Percentiles rank a stretch among this genome's conserved stretches.
Evolutionary conservation across 176 grass and related monocot species (phyloP).

Genomic region (Aegilops umbellulata): DNA sequence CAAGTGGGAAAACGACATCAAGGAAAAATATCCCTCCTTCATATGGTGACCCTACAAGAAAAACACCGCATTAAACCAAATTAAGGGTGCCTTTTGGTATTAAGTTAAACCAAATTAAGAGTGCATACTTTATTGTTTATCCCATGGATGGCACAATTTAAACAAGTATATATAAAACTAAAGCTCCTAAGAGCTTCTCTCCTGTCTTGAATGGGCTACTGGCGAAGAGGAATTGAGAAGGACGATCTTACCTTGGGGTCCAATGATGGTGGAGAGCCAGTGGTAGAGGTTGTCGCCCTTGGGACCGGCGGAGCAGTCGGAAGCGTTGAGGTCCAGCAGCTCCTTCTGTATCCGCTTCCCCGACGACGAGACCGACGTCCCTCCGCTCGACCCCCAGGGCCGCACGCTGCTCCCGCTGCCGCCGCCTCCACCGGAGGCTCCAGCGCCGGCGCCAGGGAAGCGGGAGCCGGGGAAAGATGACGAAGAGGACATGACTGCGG

Average conservation of each 20-base stretch:
- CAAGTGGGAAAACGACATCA: slow-evolving; percentile 75
- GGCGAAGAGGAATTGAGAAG: background rate
- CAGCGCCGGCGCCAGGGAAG: slow-evolving; percentile 19
- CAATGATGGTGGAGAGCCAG: slow-evolving; percentile 90
- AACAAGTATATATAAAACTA: slow-evolving; percentile 17
- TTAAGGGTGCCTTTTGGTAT: background rate
- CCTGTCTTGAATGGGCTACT: background rate
- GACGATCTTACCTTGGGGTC: slow-evolving; percentile 71
- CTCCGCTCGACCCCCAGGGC: slow-evolving; percentile 52
- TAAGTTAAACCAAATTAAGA: background rate
- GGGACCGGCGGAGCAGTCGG: slow-evolving; percentile 71
- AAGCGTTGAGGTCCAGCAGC: slow-evolving; percentile 67
- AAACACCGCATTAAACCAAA: background rate
- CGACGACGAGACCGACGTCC: slow-evolving; percentile 65
- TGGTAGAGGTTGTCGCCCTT: slow-evolving; percentile 90
- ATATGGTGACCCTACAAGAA: slow-evolving; percentile 67
- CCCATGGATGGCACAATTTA: background rate
- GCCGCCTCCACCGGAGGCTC: slow-evolving; percentile 14
- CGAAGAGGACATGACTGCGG: slow-evolving; percentile 34
- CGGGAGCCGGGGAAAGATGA: slow-evolving; percentile 42
- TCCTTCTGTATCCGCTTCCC: slow-evolving; percentile 95
- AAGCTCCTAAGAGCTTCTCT: slow-evolving; percentile 2
- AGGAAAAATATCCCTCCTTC: slow-evolving; percentile 97
- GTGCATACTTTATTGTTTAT: background rate
- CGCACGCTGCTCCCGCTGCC: slow-evolving; percentile 40